Percentiles rank a stretch among this genome's conserved stretches.
phyloP scores from a whole-genome alignment of 805 yeast species.

The Wickerhamiella bombiphila region DNA sequence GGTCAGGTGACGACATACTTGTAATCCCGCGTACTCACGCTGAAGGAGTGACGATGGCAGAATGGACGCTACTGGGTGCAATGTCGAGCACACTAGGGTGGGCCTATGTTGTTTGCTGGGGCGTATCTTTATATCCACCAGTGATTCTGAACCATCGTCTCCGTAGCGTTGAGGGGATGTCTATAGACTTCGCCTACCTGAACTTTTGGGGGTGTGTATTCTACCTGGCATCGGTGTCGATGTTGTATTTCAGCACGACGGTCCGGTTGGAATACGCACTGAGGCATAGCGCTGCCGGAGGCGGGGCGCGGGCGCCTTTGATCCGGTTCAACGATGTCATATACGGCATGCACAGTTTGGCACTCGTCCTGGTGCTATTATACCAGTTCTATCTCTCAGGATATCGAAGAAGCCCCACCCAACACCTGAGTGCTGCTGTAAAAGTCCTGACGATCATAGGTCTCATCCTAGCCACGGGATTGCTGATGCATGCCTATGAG shows the following conservation, averaged over 20 bases:
- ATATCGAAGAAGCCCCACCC: constrained; percentile 23
- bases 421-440: constrained; percentile 20
- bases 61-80: too few species aligned
- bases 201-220: constrained; percentile 26
- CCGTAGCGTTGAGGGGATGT: constrained; percentile 25
- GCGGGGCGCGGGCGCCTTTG: constrained; percentile 24
- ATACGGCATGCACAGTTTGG: constrained; percentile 32
- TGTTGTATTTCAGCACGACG: constrained; percentile 22
- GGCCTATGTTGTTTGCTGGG: constrained; percentile 23
- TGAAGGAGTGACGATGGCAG: too few species aligned
- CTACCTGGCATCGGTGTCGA: constrained; percentile 21
- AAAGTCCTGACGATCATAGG: constrained; percentile 14
- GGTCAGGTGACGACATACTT: too few species aligned
- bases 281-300: constrained; percentile 16
- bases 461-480: constrained; percentile 11
- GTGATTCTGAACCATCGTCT: constrained; percentile 21
- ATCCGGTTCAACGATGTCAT: constrained; percentile 31
- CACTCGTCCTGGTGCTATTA: constrained; percentile 24
- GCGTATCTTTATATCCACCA: constrained; percentile 27
- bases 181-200: constrained; percentile 24
- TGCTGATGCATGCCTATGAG: constrained; percentile 20
- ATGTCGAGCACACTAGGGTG: constrained; percentile 17
- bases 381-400: constrained; percentile 27
- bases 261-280: constrained; percentile 26
- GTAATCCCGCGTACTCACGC: too few species aligned